Conservation (phyloP, 2,329 filamentous ascomycete genomes). For the Calcarisporium arbuscula region DNA sequence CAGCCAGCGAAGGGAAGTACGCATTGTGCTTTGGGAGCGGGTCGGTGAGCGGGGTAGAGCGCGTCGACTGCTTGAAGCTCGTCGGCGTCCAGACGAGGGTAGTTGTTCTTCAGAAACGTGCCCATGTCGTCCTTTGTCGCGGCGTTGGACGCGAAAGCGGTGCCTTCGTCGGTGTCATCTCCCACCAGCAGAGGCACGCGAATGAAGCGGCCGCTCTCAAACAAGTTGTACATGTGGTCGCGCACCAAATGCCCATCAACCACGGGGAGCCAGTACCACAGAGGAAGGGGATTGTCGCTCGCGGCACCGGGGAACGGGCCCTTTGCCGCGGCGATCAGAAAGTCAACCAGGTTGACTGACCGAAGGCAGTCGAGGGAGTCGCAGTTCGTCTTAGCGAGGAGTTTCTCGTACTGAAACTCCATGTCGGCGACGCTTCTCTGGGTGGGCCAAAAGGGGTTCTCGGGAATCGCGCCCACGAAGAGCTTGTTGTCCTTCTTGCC, state of each 20-base stretch:
- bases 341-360: conserved; percentile 26
- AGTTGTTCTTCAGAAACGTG: conserved; percentile 40
- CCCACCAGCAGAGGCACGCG: conserved; percentile 40
- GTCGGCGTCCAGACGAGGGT: conserved; percentile 31
- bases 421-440: conserved; percentile 37
- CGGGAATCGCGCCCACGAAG: conserved; percentile 39
- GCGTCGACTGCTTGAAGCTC: conserved; percentile 28
- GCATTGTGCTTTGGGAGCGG: conserved; percentile 29
- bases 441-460: conserved; percentile 44
- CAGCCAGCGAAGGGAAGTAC: conserved; percentile 37
- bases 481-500: conserved; percentile 35
- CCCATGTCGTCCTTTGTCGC: conserved; percentile 25
- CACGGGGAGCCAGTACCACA: conserved; percentile 47
- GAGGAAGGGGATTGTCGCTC: conserved; percentile 18
- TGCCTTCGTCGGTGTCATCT: conserved; percentile 40
- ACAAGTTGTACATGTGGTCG: conserved; percentile 35
- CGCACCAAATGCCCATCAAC: conserved; percentile 40
- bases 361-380: conserved; percentile 11
- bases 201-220: conserved; percentile 31
- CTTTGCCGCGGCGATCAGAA: conserved; percentile 32
- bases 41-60: conserved; percentile 31
- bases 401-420: conserved; percentile 40
- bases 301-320: conserved; percentile 31
- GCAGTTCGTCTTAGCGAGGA: conserved; percentile 30
- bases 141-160: conserved; percentile 35